A percentile compares a stretch with the other conserved stretches of the same genome.
These are phyloP conservation scores for Chaetomium olivaceum DNA, from an alignment of 2,329 filamentous ascomycete species.

Conservation along the genomic window DNA sequence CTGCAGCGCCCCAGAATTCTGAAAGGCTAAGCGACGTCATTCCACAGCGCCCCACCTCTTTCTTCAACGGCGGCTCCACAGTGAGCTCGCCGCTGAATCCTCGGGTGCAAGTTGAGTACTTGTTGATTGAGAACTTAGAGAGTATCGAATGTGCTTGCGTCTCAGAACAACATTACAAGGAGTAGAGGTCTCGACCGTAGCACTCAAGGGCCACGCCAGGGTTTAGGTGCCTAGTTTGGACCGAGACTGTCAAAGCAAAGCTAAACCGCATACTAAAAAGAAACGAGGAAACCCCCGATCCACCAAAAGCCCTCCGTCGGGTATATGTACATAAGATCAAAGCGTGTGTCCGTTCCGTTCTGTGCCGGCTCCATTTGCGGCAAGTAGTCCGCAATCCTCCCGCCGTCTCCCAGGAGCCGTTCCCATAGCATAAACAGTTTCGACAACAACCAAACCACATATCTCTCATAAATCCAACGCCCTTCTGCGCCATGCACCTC, in stretches of 20 bases:
- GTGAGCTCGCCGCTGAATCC: not conserved
- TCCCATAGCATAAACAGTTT: too few species aligned
- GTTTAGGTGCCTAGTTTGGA: not conserved
- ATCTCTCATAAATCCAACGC: not conserved
- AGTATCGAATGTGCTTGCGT: not conserved
- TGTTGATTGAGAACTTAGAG: too few species aligned
- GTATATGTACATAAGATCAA: not conserved
- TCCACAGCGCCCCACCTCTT: slow-evolving; percentile 16
- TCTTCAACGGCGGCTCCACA: not conserved
- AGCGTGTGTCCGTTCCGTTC: not conserved
- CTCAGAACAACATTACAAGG: not conserved
- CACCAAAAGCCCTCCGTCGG: not conserved
- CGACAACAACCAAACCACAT: not conserved
- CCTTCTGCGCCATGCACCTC: slow-evolving; percentile 9
- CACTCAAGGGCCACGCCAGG: not conserved
- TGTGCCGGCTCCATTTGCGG: not conserved
- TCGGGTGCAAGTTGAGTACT: too few species aligned
- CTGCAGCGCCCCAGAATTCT: not conserved
- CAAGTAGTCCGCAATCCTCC: not conserved
- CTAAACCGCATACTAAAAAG: not conserved
- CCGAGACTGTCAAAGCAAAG: not conserved
- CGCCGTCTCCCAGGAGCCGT: not conserved
- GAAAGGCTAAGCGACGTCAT: slow-evolving; percentile 32
- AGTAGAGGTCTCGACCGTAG: not conserved
- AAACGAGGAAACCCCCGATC: not conserved